Evolutionary conservation across 1,139 yeast genomes (phyloP), one percentile per base, ranked within the genome.

Genomic region (Barnettozyma hawaiiensis): DNA sequence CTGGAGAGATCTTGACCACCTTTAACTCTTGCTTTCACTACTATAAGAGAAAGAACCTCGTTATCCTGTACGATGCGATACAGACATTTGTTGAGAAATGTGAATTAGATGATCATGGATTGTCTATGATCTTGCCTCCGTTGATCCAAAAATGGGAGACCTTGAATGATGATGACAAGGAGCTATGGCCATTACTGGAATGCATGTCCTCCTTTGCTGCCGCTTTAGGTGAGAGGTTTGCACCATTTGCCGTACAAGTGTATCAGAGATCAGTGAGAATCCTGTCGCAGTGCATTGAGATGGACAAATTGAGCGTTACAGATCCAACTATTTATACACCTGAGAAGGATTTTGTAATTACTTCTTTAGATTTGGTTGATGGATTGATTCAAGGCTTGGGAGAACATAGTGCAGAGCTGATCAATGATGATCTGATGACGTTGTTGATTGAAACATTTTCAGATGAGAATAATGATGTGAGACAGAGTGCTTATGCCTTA

Each of bases 181-280:
- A 81, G 49, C 65, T 92, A 51, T 87, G 97, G 92, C 95, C 97
- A 10, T 70, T 92, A 49, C 68, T 92, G 48, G 97, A 92, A 62
- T 90, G 97, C 63, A 75, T 92, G 75, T 86, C 97, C 5, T 79
- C 90, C 10, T 84, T 92, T 36, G 95, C 97, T 15, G 90, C 96
- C 1, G 77, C 90, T 2, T 66, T 90, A 47, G 92, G 96, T 20
- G 87, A 84, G 49, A 65, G 76, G 23, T 92, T 92, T 67, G 86
- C 89, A 9, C 95, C 95, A 8, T 89, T 81, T 67, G 97, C 97
- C 0, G 73, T 84, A 10, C 85, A 92, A 7, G 94, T 90, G n/a
- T 92, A 86, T 60, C 76, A 77, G 54, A 71, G 97, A 53, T 87
- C 95, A 2, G 65, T 80, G 35, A 71, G 78, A 46, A 85, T 92